phyloP scores from a whole-genome alignment of 306 rosid genomes.

The Quillaja saponaria region DNA sequence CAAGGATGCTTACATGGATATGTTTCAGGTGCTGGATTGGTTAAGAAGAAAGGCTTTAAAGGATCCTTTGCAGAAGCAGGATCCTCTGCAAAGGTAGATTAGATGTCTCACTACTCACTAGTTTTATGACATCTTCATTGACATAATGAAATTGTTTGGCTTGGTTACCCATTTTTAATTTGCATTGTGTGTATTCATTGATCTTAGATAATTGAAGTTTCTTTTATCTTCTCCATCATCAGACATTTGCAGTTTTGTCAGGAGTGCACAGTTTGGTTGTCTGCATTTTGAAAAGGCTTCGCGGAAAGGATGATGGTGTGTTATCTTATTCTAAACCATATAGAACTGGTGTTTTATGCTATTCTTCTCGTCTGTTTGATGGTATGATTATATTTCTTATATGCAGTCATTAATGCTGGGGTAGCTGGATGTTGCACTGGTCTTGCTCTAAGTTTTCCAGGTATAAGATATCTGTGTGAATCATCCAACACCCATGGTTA shows the following conservation, averaged over 20 bases:
- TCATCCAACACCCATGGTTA: too few relatives aligned
- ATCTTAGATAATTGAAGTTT: neutral
- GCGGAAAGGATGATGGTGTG: conserved; percentile 97
- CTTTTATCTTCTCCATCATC: conserved; percentile 17
- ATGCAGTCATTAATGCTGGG: conserved; percentile 87
- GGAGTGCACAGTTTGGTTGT: conserved; percentile 97
- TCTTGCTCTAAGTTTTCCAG: conserved; percentile 93
- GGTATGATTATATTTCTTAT: conserved; percentile 19
- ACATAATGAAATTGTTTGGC: neutral
- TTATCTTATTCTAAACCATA: conserved; percentile 17
- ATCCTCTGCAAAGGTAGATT: conserved; percentile 76
- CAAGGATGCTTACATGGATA: conserved; percentile 20
- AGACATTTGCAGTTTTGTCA: conserved; percentile 98
- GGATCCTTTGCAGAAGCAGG: conserved; percentile 90
- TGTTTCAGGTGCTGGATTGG: conserved; percentile 80
- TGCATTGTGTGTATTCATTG: neutral
- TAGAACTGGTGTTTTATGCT: neutral
- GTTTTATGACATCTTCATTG: conserved; percentile 12
- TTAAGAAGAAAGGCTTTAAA: conserved; percentile 87
- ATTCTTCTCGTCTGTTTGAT: conserved; percentile 15
- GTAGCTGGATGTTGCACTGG: conserved; percentile 99
- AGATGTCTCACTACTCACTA: conserved; percentile 21
- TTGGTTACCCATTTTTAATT: neutral
- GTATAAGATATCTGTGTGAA: conserved; percentile 34
- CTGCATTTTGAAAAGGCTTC: conserved; percentile 81